Evolutionary conservation across 345 rosid genomes (phyloP).

Genomic region (Eucalyptus viminalis): DNA sequence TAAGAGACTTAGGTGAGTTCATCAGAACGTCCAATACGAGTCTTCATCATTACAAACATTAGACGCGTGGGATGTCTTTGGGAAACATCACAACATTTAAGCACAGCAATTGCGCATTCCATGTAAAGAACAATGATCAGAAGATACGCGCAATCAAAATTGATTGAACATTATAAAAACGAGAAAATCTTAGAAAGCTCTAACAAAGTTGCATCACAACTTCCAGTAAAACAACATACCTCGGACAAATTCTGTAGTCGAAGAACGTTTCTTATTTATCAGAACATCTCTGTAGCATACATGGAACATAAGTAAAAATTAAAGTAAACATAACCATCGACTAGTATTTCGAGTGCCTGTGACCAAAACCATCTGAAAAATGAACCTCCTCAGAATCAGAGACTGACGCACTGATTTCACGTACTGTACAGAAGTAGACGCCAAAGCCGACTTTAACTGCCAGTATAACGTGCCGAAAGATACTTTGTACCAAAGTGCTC

Average conservation of each 20-base stretch:
- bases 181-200: neutral
- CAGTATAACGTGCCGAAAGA: neutral
- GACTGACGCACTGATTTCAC: neutral
- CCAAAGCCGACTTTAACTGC: neutral
- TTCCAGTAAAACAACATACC: neutral
- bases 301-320: neutral
- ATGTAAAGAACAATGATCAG: neutral
- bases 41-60: neutral
- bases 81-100: neutral
- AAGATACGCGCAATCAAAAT: neutral
- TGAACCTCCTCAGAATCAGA: neutral
- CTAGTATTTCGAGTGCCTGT: neutral
- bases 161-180: neutral
- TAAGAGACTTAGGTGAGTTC: neutral
- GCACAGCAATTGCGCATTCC: neutral
- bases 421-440: neutral
- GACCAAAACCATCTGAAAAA: neutral
- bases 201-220: neutral
- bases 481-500: neutral
- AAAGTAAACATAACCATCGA: neutral
- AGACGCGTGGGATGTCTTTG: neutral
- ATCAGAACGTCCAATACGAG: neutral
- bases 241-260: neutral
- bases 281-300: neutral
- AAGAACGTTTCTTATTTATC: neutral